Percentiles rank a stretch among this genome's conserved stretches.
Evolutionary conservation across 192 early-diverging fungal genomes (phyloP).

Genomic region (Mortierella claussenii): DNA sequence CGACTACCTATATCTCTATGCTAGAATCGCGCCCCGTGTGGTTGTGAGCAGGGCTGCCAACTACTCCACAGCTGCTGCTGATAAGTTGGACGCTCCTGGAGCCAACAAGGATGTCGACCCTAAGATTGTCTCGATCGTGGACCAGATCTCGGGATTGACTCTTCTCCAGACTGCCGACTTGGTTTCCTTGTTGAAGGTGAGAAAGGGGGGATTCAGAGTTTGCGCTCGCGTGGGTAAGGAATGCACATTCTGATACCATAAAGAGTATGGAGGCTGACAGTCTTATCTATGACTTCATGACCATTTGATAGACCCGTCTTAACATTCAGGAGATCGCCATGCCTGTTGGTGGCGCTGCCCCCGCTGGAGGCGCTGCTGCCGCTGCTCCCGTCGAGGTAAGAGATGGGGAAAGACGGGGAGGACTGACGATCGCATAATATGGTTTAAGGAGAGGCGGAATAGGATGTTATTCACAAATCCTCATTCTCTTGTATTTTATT

Average conservation of each 20-base stretch:
- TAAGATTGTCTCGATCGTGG: constrained; percentile 89
- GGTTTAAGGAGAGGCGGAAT: no score
- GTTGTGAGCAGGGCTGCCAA: constrained; percentile 49
- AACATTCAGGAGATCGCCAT: constrained; percentile 95
- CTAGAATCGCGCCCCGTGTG: constrained; percentile 48
- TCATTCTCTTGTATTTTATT: no score
- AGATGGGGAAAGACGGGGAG: no score
- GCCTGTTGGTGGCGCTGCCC: constrained; percentile 77
- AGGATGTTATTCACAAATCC: no score
- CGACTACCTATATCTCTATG: no score
- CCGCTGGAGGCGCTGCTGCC: constrained; percentile 71
- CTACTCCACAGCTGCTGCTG: constrained; percentile 44
- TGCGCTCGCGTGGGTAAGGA: no score
- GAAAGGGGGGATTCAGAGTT: no score
- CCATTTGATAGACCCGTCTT: constrained; percentile 82
- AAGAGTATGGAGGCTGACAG: no score
- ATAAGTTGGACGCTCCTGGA: constrained; percentile 73
- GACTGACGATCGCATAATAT: no score
- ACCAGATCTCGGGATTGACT: constrained; percentile 90
- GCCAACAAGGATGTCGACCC: constrained; percentile 64
- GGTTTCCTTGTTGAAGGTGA: constrained; percentile 89
- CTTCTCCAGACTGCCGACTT: constrained; percentile 94
- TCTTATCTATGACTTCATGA: no score
- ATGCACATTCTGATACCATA: no score
- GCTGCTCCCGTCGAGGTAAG: constrained; percentile 72